Evolutionary conservation across 2,329 filamentous ascomycete species (phyloP), one percentile per base, ranked within the genome.

Genomic region (Sporothrix pseudoabietina): DNA sequence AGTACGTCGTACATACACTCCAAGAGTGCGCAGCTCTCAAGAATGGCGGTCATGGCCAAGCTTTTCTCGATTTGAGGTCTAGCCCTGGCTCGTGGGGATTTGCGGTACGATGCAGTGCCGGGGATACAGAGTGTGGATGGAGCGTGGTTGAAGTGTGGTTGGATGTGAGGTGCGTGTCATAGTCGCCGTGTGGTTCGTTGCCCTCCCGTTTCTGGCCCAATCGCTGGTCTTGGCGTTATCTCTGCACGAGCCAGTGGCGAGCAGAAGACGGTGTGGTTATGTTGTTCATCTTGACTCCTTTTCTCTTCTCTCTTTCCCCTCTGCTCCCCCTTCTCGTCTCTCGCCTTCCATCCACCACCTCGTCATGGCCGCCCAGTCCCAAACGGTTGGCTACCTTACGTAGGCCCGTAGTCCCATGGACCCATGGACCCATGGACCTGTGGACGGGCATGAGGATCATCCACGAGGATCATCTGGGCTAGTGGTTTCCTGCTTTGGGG

Each of bases 201-300:
- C 52, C 52, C 59, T 49, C 14, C 44, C 14, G 19, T 7, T 47
- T 41, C 39, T 54, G 44, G 55, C 65, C 74, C 74, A 75, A 75
- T 74, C 68, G 74, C n/a, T 12, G 47, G 74, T 73, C 74, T 74
- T 75, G 74, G 74, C 72, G 72, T 74, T 74, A 75, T 75, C 74
- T 68, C 14, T 49, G 52, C 19, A 22, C 3, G 44, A 47, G 22
- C 12, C 4, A 22, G 19, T 10, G 19, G 35, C 39, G 16, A 69
- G 8, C 9, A 35, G 35, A 22, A 66, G 44, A 47, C n/a, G 65
- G 65, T 69, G 68, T 70, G 49, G 49, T 70, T 26, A 26, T 41
- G 59, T 41, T 41, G 39, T 54, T 55, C 30, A 14, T 41, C 26
- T 14, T 41, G 16, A 10, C 39, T 4, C n/a, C 44, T 10, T 9